These are phyloP conservation scores for Aspergillus bertholletiae DNA, from an alignment of 495 filamentous ascomycete species.

Conservation along the genomic window DNA sequence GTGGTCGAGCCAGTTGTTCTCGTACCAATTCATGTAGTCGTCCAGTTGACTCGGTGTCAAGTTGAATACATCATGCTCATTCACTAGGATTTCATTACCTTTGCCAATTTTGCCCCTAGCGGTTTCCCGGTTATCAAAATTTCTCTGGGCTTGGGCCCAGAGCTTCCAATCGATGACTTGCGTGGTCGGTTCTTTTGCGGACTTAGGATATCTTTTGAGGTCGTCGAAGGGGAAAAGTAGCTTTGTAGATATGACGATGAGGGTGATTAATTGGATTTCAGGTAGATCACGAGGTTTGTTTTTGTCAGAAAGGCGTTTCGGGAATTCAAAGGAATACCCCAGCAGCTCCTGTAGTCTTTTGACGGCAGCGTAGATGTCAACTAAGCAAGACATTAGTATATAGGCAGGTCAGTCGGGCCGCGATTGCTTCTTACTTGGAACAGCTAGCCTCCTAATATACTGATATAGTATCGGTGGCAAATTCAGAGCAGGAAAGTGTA, in stretches of 20 bases:
- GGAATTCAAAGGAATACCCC: slow-evolving; percentile 54
- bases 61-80: slow-evolving; percentile 62
- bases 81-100: slow-evolving; percentile 48
- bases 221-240: slow-evolving; percentile 73
- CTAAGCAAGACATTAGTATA: slow-evolving; percentile 32
- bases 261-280: slow-evolving; percentile 65
- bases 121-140: slow-evolving; percentile 29
- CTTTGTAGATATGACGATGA: slow-evolving; percentile 78
- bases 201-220: slow-evolving; percentile 51
- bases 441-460: slow-evolving; percentile 66
- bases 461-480: slow-evolving; percentile 60
- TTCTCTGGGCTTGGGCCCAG: slow-evolving; percentile 59
- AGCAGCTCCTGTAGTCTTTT: slow-evolving; percentile 57
- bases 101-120: slow-evolving; percentile 26
- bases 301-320: slow-evolving; percentile 26
- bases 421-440: slow-evolving; percentile 61
- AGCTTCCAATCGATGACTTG: slow-evolving; percentile 65
- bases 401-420: not conserved
- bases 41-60: slow-evolving; percentile 70
- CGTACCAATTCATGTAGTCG: slow-evolving; percentile 86
- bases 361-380: slow-evolving; percentile 65
- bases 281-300: slow-evolving; percentile 50
- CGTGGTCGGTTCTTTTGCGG: slow-evolving; percentile 55
- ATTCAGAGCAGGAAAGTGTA: slow-evolving; percentile 73
- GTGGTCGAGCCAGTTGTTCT: slow-evolving; percentile 62